phyloP scores from a whole-genome alignment of 2,329 filamentous ascomycete species.

The Neophaeococcomyces aloes region DNA sequence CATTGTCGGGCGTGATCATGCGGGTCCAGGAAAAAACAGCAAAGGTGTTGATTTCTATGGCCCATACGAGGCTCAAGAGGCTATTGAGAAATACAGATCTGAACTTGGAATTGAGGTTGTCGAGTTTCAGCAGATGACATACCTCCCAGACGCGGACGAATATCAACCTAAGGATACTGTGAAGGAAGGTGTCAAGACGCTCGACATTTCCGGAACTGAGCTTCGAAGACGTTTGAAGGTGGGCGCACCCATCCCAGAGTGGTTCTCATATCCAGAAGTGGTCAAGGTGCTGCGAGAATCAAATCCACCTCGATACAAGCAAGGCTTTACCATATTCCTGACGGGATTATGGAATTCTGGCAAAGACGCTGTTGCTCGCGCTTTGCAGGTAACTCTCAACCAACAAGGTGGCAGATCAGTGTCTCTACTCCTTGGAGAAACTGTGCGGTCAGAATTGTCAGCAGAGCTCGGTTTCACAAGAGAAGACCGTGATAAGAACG shows the following conservation, averaged over 20 bases:
- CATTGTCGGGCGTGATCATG: constrained; percentile 97
- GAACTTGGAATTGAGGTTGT: constrained; percentile 99
- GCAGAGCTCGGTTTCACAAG: constrained; percentile 91
- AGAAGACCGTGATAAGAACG: constrained; percentile 88
- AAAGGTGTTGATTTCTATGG: constrained; percentile 95
- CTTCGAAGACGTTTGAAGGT: constrained; percentile 83
- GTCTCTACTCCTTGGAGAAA: constrained; percentile 89
- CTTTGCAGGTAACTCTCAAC: constrained; percentile 92
- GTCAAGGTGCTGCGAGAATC: constrained; percentile 93
- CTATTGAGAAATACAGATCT: constrained; percentile 89
- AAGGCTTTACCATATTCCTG: constrained; percentile 97
- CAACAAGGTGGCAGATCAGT: constrained; percentile 94
- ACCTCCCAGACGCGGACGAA: constrained; percentile 93
- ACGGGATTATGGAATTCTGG: constrained; percentile 94
- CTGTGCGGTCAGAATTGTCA: constrained; percentile 83
- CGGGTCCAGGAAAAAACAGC: constrained; percentile 96
- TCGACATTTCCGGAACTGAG: constrained; percentile 81
- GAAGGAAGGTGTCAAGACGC: constrained; percentile 66
- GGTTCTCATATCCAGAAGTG: constrained; percentile 99
- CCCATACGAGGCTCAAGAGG: constrained; percentile 91
- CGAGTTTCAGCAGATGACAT: constrained; percentile 99
- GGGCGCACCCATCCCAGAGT: constrained; percentile 91
- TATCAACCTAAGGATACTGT: constrained; percentile 92
- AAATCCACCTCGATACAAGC: constrained; percentile 77
- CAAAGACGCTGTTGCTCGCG: constrained; percentile 93